Conservation (phyloP, 2,329 filamentous ascomycete genomes). For the Fusarium torreyae region DNA sequence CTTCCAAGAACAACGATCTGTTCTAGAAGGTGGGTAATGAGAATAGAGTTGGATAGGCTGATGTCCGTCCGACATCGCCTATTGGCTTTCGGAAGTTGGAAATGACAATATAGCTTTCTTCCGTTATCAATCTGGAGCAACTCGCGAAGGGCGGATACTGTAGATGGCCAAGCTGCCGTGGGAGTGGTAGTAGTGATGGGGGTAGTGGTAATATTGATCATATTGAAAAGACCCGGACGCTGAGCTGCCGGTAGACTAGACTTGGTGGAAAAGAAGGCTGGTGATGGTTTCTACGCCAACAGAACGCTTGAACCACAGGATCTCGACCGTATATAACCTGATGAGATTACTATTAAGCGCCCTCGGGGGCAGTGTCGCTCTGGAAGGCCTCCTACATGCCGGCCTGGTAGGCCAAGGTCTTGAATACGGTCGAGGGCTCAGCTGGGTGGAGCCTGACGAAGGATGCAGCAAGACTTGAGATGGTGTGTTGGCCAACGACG, state of each 20-base stretch:
- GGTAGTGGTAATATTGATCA: slow-evolving; percentile 11
- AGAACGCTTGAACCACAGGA: background rate
- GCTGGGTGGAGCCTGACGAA: slow-evolving; percentile 23
- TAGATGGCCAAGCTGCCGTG: slow-evolving; percentile 25
- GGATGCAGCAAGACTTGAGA: slow-evolving; percentile 4
- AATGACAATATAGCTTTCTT: slow-evolving; percentile 28
- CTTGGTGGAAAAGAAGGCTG: background rate
- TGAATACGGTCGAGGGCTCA: slow-evolving; percentile 30
- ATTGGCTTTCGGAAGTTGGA: background rate
- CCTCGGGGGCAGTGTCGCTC: slow-evolving; percentile 12
- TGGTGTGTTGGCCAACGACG: slow-evolving; percentile 1
- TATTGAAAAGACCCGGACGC: slow-evolving; percentile 9
- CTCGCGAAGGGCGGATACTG: slow-evolving; percentile 12
- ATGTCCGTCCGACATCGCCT: slow-evolving; percentile 8
- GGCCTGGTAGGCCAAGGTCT: slow-evolving; percentile 17
- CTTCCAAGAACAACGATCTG: slow-evolving; percentile 23
- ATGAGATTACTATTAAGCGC: slow-evolving; percentile 22
- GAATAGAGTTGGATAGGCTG: slow-evolving; percentile 10
- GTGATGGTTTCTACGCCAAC: slow-evolving; percentile 41
- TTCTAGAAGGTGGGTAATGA: slow-evolving; percentile 21
- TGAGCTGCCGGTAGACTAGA: background rate
- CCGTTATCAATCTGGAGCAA: slow-evolving; percentile 23
- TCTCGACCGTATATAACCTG: slow-evolving; percentile 38
- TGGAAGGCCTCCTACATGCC: slow-evolving; percentile 22
- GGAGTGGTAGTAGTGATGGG: background rate